These are phyloP conservation scores for Nelumbo lutea DNA, from an alignment of 164 flowering plant genomes.

Conservation along the genomic window DNA sequence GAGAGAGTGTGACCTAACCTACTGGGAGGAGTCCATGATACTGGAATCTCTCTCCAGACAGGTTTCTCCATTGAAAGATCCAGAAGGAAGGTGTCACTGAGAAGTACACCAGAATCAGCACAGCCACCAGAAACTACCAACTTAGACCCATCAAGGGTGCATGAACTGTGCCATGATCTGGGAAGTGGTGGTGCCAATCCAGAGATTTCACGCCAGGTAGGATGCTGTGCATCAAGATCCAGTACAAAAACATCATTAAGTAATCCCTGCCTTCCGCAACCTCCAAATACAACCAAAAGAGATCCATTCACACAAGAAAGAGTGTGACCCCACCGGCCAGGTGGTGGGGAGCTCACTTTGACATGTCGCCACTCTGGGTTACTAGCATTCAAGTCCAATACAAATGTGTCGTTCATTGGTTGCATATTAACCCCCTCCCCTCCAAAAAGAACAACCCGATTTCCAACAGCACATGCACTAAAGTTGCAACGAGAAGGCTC, in stretches of 20 bases:
- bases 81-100: slow-evolving; percentile 80
- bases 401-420: slow-evolving; percentile 95
- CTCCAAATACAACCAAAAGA: slow-evolving; percentile 81
- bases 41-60: slow-evolving; percentile 86
- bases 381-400: slow-evolving; percentile 70
- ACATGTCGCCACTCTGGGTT: slow-evolving; percentile 84
- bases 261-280: slow-evolving; percentile 83
- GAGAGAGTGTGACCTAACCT: slow-evolving; percentile 84
- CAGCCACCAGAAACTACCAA: slow-evolving; percentile 93
- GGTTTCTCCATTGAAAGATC: slow-evolving; percentile 90
- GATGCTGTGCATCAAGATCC: slow-evolving; percentile 85
- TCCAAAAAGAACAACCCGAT: slow-evolving; percentile 86
- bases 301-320: slow-evolving; percentile 85
- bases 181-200: slow-evolving; percentile 89
- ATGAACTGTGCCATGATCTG: slow-evolving; percentile 97
- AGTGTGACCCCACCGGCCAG: slow-evolving; percentile 96
- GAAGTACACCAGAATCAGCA: slow-evolving; percentile 91
- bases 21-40: slow-evolving; percentile 85
- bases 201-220: slow-evolving; percentile 88
- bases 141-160: slow-evolving; percentile 91
- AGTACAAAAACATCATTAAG: slow-evolving; percentile 85
- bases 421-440: slow-evolving; percentile 98
- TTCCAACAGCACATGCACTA: slow-evolving; percentile 95
- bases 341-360: slow-evolving; percentile 87
- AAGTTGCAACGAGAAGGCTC: slow-evolving; percentile 94